phyloP scores from a whole-genome alignment of 1,139 yeast genomes.

The Pichiaceae sp. region DNA sequence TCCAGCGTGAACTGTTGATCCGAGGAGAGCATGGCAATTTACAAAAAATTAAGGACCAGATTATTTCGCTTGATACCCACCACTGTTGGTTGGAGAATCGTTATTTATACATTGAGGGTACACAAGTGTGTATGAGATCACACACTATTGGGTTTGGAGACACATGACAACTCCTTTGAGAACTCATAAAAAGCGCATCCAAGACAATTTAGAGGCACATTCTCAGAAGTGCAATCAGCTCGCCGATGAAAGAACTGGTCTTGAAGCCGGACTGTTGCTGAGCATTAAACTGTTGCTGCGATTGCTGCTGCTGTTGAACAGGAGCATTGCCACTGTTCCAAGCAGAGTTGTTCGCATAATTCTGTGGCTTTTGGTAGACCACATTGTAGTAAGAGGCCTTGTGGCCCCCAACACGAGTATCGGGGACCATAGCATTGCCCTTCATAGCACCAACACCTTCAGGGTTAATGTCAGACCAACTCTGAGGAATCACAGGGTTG shows the following conservation, averaged over 20 bases:
- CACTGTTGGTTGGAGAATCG: too few relatives aligned
- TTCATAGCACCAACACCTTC: constrained; percentile 24
- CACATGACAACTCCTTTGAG: too few relatives aligned
- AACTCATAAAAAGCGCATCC: too few relatives aligned
- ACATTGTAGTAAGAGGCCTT: neutral
- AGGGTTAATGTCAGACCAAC: constrained; percentile 32
- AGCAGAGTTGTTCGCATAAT: neutral
- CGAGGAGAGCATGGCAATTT: neutral
- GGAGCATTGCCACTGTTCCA: neutral
- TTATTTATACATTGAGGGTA: too few relatives aligned
- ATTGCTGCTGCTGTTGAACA: constrained; percentile 4
- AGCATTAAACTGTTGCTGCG: too few relatives aligned
- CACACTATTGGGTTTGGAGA: too few relatives aligned
- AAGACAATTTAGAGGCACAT: constrained; percentile 2
- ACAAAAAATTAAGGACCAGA: neutral
- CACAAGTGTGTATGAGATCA: too few relatives aligned
- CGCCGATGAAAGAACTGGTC: constrained; percentile 24
- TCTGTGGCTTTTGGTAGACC: constrained; percentile 1
- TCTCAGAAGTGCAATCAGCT: constrained; percentile 19
- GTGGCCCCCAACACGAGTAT: constrained; percentile 6
- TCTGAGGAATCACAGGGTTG: constrained; percentile 39
- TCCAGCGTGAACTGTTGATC: neutral
- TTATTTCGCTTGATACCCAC: neutral
- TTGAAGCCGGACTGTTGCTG: constrained; percentile 6
- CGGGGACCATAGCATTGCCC: constrained; percentile 17